Percentiles rank a stretch among this genome's conserved stretches.
Evolutionary conservation across 495 filamentous ascomycete species (phyloP).

Genomic region (Annulohypoxylon bovei): DNA sequence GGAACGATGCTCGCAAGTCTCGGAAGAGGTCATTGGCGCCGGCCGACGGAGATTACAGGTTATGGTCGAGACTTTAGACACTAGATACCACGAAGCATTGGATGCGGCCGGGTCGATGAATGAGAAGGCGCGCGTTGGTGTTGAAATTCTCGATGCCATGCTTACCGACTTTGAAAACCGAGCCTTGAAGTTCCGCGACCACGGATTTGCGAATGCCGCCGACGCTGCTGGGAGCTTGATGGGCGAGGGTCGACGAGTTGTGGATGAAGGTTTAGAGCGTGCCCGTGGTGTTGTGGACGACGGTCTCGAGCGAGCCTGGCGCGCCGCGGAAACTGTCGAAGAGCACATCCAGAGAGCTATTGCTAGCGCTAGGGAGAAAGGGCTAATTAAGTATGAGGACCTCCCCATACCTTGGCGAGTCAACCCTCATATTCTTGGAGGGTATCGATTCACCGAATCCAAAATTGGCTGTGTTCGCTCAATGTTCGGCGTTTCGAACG

Average conservation of each 20-base stretch:
- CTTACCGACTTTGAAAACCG: conserved; percentile 83
- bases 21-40: conserved; percentile 87
- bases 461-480: conserved; percentile 88
- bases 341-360: conserved; percentile 86
- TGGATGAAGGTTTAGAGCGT: conserved; percentile 77
- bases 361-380: conserved; percentile 77
- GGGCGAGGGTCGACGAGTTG: conserved; percentile 74
- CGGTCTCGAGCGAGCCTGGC: conserved; percentile 79
- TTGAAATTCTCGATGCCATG: conserved; percentile 85
- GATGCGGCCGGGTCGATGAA: conserved; percentile 86
- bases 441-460: conserved; percentile 92
- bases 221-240: conserved; percentile 67
- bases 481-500: conserved; percentile 85
- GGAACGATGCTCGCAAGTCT: conserved; percentile 87
- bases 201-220: conserved; percentile 69
- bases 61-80: conserved; percentile 94
- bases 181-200: conserved; percentile 70
- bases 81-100: conserved; percentile 87
- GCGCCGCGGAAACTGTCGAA: conserved; percentile 77
- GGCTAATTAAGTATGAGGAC: conserved; percentile 87
- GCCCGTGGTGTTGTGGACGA: conserved; percentile 86
- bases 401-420: conserved; percentile 92
- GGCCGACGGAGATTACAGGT: conserved; percentile 85
- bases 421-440: conserved; percentile 89
- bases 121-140: conserved; percentile 87